Percentiles rank a stretch among this genome's conserved stretches.
phyloP scores from a whole-genome alignment of 371 early-diverging fungal species.

The Zancudomyces culisetae region DNA sequence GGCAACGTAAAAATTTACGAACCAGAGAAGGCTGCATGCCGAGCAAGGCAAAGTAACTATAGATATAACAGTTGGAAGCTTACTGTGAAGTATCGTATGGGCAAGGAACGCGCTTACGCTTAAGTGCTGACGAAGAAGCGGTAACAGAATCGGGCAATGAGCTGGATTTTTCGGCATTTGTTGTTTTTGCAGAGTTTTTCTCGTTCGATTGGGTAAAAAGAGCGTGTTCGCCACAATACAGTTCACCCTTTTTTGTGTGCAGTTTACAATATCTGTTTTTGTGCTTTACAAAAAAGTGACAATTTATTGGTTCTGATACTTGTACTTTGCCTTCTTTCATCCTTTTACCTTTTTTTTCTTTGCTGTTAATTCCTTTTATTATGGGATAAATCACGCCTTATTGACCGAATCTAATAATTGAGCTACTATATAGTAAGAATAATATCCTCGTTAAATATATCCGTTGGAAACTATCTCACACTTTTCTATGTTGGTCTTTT shows the following conservation, averaged over 20 bases:
- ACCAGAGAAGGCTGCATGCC: neutral
- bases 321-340: neutral
- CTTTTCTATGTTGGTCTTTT: no score
- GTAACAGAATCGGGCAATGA: no score
- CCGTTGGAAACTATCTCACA: no score
- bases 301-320: conserved; percentile 3
- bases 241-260: conserved; percentile 30
- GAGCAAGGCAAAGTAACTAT: neutral
- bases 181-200: no score
- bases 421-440: no score
- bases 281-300: conserved; percentile 8
- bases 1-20: no score
- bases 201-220: conserved; percentile 11
- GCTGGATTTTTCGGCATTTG: no score
- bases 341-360: neutral
- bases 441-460: no score
- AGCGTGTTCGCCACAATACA: conserved; percentile 61
- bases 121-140: no score
- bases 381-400: no score
- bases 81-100: conserved; percentile 58
- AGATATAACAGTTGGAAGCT: neutral
- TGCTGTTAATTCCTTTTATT: neutral
- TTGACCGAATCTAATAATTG: no score
- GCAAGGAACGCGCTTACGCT: conserved; percentile 54
- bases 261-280: conserved; percentile 40